Evolutionary conservation across 148 eudicot genomes (phyloP).

Genomic region (Camellia sinensis): DNA sequence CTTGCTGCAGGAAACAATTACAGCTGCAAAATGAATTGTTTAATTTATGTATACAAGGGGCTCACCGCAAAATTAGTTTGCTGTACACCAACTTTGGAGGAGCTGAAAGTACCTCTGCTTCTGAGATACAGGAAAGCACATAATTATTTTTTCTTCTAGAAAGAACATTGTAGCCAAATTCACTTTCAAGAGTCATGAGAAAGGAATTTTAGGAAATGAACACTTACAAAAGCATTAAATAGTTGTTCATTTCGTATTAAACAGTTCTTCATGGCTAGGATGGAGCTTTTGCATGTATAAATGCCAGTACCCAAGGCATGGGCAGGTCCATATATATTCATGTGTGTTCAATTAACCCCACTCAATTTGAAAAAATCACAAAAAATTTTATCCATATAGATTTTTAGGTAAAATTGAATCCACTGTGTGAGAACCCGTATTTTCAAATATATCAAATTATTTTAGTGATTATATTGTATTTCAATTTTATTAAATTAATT

Average conservation of each 20-base stretch:
- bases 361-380: too few species aligned
- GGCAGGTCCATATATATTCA: not conserved
- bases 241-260: not conserved
- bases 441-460: too few species aligned
- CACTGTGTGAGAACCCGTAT: too few species aligned
- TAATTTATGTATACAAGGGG: conserved; percentile 1
- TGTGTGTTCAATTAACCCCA: too few species aligned
- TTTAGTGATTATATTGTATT: too few species aligned
- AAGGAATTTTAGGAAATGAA: not conserved
- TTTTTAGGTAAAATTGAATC: too few species aligned
- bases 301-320: not conserved
- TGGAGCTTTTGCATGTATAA: not conserved
- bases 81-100: conserved; percentile 92
- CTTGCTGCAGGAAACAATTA: conserved; percentile 1
- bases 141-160: not conserved
- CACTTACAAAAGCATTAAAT: not conserved
- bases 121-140: conserved; percentile 40
- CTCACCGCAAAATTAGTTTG: conserved; percentile 78
- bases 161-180: not conserved
- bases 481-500: too few species aligned
- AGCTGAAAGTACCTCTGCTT: conserved; percentile 78
- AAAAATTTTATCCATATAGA: too few species aligned
- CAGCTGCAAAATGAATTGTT: not conserved
- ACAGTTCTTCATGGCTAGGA: not conserved
- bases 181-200: not conserved